These are phyloP conservation scores for Ehretia macrophylla DNA, from an alignment of 257 asterid species.

Conservation along the genomic window DNA sequence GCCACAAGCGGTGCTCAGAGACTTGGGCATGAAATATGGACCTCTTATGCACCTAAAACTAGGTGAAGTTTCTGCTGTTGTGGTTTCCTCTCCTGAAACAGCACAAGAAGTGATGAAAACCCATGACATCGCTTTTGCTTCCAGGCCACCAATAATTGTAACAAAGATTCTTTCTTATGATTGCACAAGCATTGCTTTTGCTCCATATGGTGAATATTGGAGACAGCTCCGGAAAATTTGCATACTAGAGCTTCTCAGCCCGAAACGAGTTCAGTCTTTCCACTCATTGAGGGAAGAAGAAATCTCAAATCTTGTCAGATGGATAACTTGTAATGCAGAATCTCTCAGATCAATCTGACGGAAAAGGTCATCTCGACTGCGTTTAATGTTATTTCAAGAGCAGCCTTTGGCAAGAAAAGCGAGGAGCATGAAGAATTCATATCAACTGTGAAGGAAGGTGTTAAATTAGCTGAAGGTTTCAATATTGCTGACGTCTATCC, in stretches of 20 bases:
- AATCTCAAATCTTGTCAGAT: background rate
- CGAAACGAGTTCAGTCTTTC: conserved; percentile 29
- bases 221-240: conserved; percentile 35
- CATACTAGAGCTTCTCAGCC: conserved; percentile 31
- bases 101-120: conserved; percentile 31
- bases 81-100: conserved; percentile 29
- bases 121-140: conserved; percentile 29
- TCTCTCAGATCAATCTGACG: conserved; percentile 24
- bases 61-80: conserved; percentile 22
- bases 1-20: conserved; percentile 20
- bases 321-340: conserved; percentile 15
- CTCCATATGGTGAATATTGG: conserved; percentile 36
- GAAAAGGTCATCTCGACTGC: conserved; percentile 10
- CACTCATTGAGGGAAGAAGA: conserved; percentile 22
- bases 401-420: conserved; percentile 24
- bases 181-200: conserved; percentile 17
- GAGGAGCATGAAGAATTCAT: conserved; percentile 16
- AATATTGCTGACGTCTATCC: background rate
- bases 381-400: conserved; percentile 10
- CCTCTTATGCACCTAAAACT: conserved; percentile 32
- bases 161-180: conserved; percentile 19
- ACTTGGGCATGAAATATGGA: conserved; percentile 29
- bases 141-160: conserved; percentile 21
- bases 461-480: background rate
- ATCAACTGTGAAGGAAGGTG: conserved; percentile 1